Conservation (phyloP, 2,329 filamentous ascomycete genomes). For the Stylonectria norvegica region DNA sequence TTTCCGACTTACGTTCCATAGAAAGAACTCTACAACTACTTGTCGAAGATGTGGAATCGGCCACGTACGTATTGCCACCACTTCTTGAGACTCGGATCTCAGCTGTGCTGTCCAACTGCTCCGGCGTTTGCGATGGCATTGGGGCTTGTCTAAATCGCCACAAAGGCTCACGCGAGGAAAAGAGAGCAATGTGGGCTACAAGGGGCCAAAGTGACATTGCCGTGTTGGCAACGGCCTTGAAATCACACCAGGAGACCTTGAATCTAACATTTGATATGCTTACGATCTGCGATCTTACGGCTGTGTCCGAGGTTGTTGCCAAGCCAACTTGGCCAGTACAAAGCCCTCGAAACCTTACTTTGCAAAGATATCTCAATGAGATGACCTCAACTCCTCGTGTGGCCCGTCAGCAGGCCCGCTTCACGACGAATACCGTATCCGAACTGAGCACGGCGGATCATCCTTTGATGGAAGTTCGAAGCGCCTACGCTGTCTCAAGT, state of each 20-base stretch:
- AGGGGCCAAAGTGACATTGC: not conserved
- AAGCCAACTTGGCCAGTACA: not conserved
- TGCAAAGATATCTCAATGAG: conserved; percentile 2
- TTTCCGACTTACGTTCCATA: not conserved
- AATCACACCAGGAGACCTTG: not conserved
- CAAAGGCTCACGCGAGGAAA: not conserved
- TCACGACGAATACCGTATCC: no score
- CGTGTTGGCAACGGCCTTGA: not conserved
- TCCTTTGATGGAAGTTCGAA: no score
- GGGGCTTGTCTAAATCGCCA: not conserved
- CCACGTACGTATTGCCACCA: not conserved
- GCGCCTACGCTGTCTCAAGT: no score
- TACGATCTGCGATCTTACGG: not conserved
- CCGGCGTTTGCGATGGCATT: not conserved
- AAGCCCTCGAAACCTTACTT: not conserved
- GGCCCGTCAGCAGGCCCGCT: no score
- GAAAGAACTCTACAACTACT: not conserved
- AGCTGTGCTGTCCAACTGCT: not conserved
- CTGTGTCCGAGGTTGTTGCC: not conserved
- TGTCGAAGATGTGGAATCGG: not conserved
- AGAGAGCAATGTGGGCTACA: not conserved
- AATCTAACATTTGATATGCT: not conserved
- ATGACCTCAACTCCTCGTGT: not conserved
- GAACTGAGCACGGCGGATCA: no score
- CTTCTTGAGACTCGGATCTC: not conserved